Conservation (phyloP, 441 rosid species). For the Pelargonium citronellum region DNA sequence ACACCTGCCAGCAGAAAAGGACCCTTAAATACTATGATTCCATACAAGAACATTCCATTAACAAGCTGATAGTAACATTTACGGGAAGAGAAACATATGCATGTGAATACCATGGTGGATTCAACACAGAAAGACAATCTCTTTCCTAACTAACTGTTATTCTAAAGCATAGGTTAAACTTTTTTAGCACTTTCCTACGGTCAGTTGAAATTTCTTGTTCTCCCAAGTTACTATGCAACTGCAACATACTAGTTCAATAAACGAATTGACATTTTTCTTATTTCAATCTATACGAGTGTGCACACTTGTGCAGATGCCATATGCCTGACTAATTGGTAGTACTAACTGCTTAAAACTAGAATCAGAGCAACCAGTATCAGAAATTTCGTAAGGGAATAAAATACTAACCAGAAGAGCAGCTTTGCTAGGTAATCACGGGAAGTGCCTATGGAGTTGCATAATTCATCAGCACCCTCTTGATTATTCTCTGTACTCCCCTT, state of each 20-base stretch:
- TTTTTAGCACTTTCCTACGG: no score
- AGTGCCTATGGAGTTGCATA: constrained; percentile 39
- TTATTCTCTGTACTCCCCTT: constrained; percentile 23
- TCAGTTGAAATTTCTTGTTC: no score
- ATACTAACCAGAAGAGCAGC: constrained; percentile 65
- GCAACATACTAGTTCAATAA: no score
- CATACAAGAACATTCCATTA: neutral
- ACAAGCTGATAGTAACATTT: neutral
- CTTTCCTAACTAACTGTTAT: no score
- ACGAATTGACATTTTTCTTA: no score
- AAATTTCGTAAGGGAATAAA: constrained; percentile 4
- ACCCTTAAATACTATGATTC: neutral
- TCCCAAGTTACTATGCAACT: no score
- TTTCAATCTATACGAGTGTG: no score
- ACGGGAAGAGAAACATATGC: neutral
- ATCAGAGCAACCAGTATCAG: neutral
- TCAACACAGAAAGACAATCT: no score
- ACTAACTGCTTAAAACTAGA: neutral
- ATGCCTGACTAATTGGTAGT: no score
- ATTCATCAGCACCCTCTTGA: constrained; percentile 36
- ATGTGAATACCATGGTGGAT: no score
- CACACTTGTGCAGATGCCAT: no score
- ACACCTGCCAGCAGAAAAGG: constrained; percentile 42
- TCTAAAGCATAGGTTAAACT: no score
- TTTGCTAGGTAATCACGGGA: constrained; percentile 78